Conservation (phyloP, 2,329 filamentous ascomycete genomes). For the Fonsecaea monophora region DNA sequence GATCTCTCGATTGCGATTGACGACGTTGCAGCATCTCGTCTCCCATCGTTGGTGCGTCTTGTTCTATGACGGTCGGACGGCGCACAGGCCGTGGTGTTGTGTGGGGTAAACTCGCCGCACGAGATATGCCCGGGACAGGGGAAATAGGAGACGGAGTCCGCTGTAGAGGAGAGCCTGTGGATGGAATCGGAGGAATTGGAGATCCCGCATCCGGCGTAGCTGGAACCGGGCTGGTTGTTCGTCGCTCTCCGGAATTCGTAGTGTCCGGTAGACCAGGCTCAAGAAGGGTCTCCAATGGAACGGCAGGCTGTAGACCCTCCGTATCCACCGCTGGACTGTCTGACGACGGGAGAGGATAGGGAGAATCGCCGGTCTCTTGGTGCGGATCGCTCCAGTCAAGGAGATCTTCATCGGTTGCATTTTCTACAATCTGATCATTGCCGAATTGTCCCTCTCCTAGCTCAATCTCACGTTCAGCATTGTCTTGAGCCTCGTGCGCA, state of each 20-base stretch:
- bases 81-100: constrained; percentile 32
- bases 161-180: neutral
- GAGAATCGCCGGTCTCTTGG: neutral
- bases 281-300: constrained; percentile 25
- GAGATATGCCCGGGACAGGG: constrained; percentile 29
- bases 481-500: neutral
- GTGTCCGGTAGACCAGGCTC: constrained; percentile 7
- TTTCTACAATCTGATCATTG: neutral
- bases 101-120: constrained; percentile 29
- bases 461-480: neutral
- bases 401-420: neutral
- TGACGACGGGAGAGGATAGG: neutral
- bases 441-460: neutral
- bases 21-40: constrained; percentile 17
- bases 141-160: constrained; percentile 18
- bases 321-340: neutral
- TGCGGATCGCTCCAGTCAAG: neutral
- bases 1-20: constrained; percentile 5
- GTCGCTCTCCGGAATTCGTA: neutral
- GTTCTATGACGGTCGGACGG: constrained; percentile 36
- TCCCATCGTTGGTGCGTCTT: constrained; percentile 23
- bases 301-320: constrained; percentile 13
- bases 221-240: constrained; percentile 2
- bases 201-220: constrained; percentile 2
- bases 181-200: neutral